Base-by-base conservation (phyloP, 1,284 basidiomycete genomes). In the Boletus sp. region DNA sequence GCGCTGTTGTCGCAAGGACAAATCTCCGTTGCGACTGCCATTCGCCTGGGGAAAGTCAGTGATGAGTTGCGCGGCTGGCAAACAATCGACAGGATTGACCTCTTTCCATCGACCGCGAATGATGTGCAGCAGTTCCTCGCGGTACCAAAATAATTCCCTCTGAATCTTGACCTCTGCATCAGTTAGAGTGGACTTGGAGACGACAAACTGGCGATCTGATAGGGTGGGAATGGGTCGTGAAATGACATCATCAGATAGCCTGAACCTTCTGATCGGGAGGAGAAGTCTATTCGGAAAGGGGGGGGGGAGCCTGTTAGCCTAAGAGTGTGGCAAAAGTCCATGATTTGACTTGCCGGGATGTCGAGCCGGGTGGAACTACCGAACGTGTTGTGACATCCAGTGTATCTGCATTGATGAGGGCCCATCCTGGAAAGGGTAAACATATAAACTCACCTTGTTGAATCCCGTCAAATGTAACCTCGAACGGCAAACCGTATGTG, bases 101-200 rank as follows among this genome's bases (percentile, higher is more conserved):
- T 97, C 93, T 59, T 77, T 80, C 94, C 94, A 98, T 12, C 71
- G 73, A 8, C 85, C 86, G 16, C 69, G 72, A 6, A 96, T 65
- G 36, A 72, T 70, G 35, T 78, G 77, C 57, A 96, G 79, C 10
- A 98, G 70, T 53, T 85, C 81, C 64, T 98, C 90, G 25, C 94
- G 78, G 62, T 94, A 94, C 95, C 94, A 98, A 70, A 98, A 98
- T 13, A 94, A 65, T 59, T 91, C 85, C 29, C 83, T 75, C 57
- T 88, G 83, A 8, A 72, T 62, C 32, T 70, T 73, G 52, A 84
- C 76, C 58, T 91, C 84, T 35, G 69, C 69, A 4, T 70, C 64
- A 1, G 82, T 78, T 45, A 88, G 70, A 46, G 75, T 77, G 9
- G 83, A 78, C 60, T 89, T 89, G 17, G 84, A 78, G 0, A 97